These are phyloP conservation scores for Gloeostereum incarnatum DNA, from an alignment of 768 basidiomycete genomes.

Conservation along the genomic window DNA sequence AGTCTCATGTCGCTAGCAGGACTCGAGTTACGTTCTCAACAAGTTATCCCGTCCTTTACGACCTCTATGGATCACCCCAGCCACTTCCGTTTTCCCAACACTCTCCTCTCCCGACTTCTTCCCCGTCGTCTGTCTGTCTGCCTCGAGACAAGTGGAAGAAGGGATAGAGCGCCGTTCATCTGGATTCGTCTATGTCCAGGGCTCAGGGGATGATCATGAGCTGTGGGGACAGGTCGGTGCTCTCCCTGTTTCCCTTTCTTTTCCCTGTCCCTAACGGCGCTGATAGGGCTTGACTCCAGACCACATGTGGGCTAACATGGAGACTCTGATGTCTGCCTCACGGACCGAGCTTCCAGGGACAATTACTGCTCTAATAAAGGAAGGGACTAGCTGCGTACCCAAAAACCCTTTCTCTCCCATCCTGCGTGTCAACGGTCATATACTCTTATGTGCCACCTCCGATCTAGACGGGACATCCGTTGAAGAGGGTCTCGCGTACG, in stretches of 20 bases:
- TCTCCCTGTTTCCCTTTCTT: constrained; percentile 5
- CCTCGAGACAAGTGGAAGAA: constrained; percentile 61
- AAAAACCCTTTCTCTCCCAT: constrained; percentile 19
- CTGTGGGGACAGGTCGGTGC: constrained; percentile 80
- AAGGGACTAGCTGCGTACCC: not conserved
- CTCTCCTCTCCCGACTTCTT: constrained; percentile 30
- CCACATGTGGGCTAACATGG: constrained; percentile 58
- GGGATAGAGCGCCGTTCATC: constrained; percentile 49
- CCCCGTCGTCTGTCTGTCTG: constrained; percentile 81
- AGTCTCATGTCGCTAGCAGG: constrained; percentile 28
- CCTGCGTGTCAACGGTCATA: constrained; percentile 23
- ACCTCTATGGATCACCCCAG: constrained; percentile 84
- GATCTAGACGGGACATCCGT: constrained; percentile 11
- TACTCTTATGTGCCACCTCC: constrained; percentile 28
- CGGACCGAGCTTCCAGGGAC: constrained; percentile 23
- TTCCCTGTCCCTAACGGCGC: constrained; percentile 2
- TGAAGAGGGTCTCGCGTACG: constrained; percentile 12
- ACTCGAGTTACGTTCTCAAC: constrained; percentile 65
- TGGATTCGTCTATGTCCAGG: constrained; percentile 88
- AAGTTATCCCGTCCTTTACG: constrained; percentile 55
- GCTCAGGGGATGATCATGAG: constrained; percentile 93
- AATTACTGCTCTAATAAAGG: not conserved
- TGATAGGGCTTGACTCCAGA: constrained; percentile 64
- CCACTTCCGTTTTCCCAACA: constrained; percentile 39
- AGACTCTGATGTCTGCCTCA: constrained; percentile 33